Evolutionary conservation across 495 filamentous ascomycete genomes (phyloP), one percentile per base, ranked within the genome.

Genomic region (Hypoxylon crocopeplum): DNA sequence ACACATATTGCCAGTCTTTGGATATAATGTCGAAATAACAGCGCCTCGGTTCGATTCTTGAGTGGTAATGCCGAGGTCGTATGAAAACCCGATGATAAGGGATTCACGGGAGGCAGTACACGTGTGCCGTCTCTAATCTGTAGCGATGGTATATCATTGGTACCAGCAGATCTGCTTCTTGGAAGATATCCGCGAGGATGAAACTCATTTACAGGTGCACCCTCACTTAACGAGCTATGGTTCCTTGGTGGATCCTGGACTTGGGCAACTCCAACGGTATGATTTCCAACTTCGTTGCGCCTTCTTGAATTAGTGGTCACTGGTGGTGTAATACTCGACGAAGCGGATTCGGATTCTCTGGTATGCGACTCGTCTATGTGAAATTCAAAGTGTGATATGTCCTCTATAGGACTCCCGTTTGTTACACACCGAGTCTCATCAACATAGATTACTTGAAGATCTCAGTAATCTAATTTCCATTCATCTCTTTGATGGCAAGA

Each of bases 1-100:
- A 82, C 78, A 74, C 77, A 82, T 1, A 70, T 72, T 7, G 79
- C 78, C 38, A 82, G 57, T 36, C 75, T 75, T 49, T 79, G 71
- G 13, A 81, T 74, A 49, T 76, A 82, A 41, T 81, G 78, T 2
- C 74, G 72, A 24, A 80, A 72, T 3, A 82, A 69, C n/a, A 59
- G 15, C 1, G 77, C 78, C 36, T 81, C 73, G 2, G 59, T 61
- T 12, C 63, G 57, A 30, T 72, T 52, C 13, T 70, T 64, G 0
- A 82, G 62, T 8, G 78, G 79, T 59, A 75, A 72, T 11, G 47
- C 33, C 1, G 64, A 44, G 8, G 11, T 24, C 13, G 52, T 53
- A 3, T 36, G 46, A 12, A 63, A 49, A 16, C 27, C 44, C 2
- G 50, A 38, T 12, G 38, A 22, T 21, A 34, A 10, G 11, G 42